Evolutionary conservation across 148 eudicot genomes (phyloP), one percentile per base, ranked within the genome.

Genomic region (Nyssa sinensis): DNA sequence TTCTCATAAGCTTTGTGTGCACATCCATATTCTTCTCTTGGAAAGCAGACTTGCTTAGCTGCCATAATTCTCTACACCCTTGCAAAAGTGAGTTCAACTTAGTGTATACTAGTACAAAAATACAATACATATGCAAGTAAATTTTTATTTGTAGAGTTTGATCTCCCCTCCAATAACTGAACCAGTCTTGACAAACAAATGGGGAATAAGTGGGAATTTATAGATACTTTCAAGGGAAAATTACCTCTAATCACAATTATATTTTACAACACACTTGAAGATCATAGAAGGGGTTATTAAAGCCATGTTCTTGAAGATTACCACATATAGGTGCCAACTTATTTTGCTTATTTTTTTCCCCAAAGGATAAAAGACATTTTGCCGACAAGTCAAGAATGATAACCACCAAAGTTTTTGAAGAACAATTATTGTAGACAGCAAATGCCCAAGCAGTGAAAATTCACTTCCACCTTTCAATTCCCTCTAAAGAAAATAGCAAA

Each of bases 1-100:
- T 80, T 78, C 81, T 85, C 93, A 89, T 89, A 12, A 87, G 82
- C 79, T 80, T 89, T n/a, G 88, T 83, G 71, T 89, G 93, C 61
- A 86, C 64, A 60, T 89, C 93, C 71, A 82, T 68, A 33, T 78
- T 78, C 69, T 65, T 81, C 44, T 87, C 84, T 76, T 73, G 74
- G 39, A 87, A 84, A 4, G 81, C 82, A 8, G 86, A 80, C 77
- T 84, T 82, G 77, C 84, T 84, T 64, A 77, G 82, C 83, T 75
- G 86, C 90, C 82, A 84, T 37, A 87, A 37, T 39, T 84, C 86
- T 61, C 90, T 87, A 41, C 34, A 58, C 27, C 70, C 66, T 33
- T 35, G 0, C 59, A 61, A 69, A 78, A 61, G 49, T 64, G 35
- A 57, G 75, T 62, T 21, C 25, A 64, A 64, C 57, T 64, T 53